Conservation (phyloP, 2,329 filamentous ascomycete genomes). For the Trichoderma pleuroti region DNA sequence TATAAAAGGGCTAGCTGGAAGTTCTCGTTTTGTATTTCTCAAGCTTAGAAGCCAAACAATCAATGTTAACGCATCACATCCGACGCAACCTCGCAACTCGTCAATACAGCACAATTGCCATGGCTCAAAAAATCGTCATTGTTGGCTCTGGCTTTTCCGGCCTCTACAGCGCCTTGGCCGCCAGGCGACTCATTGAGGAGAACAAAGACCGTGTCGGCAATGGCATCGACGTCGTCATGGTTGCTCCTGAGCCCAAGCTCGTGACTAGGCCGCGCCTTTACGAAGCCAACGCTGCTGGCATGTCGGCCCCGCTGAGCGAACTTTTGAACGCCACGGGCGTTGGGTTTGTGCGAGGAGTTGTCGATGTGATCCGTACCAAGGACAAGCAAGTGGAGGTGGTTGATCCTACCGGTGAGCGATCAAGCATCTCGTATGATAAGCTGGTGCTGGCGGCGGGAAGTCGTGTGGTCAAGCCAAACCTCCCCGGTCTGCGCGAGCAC, state of each 20-base stretch:
- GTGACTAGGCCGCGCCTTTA: conserved; percentile 36
- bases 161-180: conserved; percentile 36
- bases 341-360: conserved; percentile 27
- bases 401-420: not conserved
- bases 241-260: conserved; percentile 33
- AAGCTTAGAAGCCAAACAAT: not conserved
- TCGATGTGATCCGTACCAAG: conserved; percentile 23
- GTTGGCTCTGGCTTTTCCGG: conserved; percentile 38
- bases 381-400: conserved; percentile 8
- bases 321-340: conserved; percentile 31
- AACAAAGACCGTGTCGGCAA: not conserved
- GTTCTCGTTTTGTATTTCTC: not conserved
- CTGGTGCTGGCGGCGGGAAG: conserved; percentile 37
- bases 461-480: conserved; percentile 28
- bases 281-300: conserved; percentile 28
- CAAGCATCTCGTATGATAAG: conserved; percentile 29
- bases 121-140: conserved; percentile 5
- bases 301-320: conserved; percentile 23
- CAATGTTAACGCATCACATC: not conserved
- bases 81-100: not conserved
- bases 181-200: conserved; percentile 31
- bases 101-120: not conserved
- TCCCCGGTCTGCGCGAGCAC: conserved; percentile 32
- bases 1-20: not conserved
- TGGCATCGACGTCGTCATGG: conserved; percentile 30